Conservation (phyloP, 768 basidiomycete species). For the Cystobasidium tubakii region DNA sequence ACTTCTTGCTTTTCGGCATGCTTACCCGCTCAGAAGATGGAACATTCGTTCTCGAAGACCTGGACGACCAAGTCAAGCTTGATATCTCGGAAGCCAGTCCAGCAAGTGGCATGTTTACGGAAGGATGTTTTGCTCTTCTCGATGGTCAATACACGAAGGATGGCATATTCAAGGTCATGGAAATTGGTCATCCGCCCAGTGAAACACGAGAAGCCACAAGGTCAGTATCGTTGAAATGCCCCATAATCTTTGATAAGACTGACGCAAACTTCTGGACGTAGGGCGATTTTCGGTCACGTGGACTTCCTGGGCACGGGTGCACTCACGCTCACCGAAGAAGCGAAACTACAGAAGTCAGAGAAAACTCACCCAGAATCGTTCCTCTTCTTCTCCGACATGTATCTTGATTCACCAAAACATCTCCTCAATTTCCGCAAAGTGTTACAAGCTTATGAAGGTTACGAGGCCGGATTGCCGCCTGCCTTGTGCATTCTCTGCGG, state of each 20-base stretch:
- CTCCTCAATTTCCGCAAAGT: constrained; percentile 71
- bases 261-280: background rate
- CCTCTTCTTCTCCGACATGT: constrained; percentile 91
- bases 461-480: constrained; percentile 79
- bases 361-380: constrained; percentile 47
- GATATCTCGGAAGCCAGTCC: constrained; percentile 84
- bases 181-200: constrained; percentile 95
- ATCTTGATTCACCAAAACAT: constrained; percentile 83
- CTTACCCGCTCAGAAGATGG: constrained; percentile 83
- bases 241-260: background rate
- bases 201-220: constrained; percentile 78
- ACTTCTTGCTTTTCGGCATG: constrained; percentile 91
- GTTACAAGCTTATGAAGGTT: constrained; percentile 71
- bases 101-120: constrained; percentile 90
- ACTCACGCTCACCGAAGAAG: constrained; percentile 83
- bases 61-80: constrained; percentile 80
- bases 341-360: constrained; percentile 3
- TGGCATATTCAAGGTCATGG: constrained; percentile 76
- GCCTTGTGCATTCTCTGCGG: constrained; percentile 87
- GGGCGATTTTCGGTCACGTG: constrained; percentile 77
- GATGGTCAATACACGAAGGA: constrained; percentile 97
- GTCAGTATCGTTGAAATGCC: constrained; percentile 51
- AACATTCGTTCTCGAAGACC: constrained; percentile 81
- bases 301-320: constrained; percentile 95
- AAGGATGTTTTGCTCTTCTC: constrained; percentile 87